Conservation (phyloP, 2,329 filamentous ascomycete genomes). For the Coniella lustricola region DNA sequence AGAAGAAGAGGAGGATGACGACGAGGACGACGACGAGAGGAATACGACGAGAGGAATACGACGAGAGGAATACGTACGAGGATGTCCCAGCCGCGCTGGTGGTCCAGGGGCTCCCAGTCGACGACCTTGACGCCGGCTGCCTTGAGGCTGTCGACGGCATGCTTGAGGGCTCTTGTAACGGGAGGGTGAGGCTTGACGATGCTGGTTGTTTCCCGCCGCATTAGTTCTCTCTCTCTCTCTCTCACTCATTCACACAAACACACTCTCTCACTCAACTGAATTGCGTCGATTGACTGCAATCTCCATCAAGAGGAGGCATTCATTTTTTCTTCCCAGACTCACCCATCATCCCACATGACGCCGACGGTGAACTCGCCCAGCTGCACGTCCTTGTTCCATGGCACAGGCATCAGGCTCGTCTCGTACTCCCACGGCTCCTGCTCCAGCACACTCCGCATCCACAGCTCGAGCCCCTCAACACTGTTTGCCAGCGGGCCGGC, state of each 20-base stretch:
- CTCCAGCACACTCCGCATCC: slow-evolving; percentile 11
- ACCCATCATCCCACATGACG: slow-evolving; percentile 14
- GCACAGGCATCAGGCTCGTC: slow-evolving; percentile 4
- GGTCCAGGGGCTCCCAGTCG: slow-evolving; percentile 15
- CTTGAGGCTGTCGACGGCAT: slow-evolving; percentile 8
- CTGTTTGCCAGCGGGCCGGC: slow-evolving; percentile 12
- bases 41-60: background rate
- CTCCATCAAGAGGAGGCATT: too few relatives aligned
- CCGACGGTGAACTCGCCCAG: slow-evolving; percentile 8
- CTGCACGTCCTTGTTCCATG: slow-evolving; percentile 3
- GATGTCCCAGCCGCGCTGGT: slow-evolving; percentile 12
- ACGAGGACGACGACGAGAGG: background rate
- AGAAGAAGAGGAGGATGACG: background rate
- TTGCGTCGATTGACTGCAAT: too few relatives aligned
- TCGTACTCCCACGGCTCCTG: slow-evolving; percentile 10
- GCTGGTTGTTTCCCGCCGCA: background rate
- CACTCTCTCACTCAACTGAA: too few relatives aligned
- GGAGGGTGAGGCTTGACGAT: slow-evolving; percentile 15
- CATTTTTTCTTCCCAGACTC: too few relatives aligned
- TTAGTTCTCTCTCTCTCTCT: background rate
- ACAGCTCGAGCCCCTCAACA: slow-evolving; percentile 7
- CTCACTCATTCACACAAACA: background rate
- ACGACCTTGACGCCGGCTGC: slow-evolving; percentile 12
- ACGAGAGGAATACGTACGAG: background rate
- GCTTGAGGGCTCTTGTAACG: slow-evolving; percentile 4